Base-by-base conservation (phyloP, 2,329 filamentous ascomycete species). In the Atkinsonella hypoxylon region DNA sequence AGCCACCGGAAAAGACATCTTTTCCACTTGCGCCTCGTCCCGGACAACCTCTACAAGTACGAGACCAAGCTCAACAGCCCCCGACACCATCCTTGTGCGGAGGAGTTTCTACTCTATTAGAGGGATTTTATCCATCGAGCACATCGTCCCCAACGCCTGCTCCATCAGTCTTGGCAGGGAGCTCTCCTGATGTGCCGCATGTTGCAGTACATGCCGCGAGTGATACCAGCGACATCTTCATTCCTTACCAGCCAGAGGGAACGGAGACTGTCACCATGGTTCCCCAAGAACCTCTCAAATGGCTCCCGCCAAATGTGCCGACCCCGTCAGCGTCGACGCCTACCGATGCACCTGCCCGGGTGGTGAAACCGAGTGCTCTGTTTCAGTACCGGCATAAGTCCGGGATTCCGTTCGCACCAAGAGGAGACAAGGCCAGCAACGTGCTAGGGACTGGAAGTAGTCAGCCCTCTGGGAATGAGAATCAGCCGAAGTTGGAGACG, bases 211-310 rank as follows among this genome's bases (percentile, higher is more conserved):
- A 64, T 26, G 50, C 58, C 15, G 57, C 54, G 38, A 55, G 52
- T 22, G 59, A 64, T 41, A 43, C 50, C 3, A 47, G 55, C 2
- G 70, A 75, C 47, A 58, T 74, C 20, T 81, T 81, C 53, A 66
- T 81, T 22, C 69, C 70, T 0, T 80, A 79, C 54, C 74, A 80
- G 52, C 76, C 78, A 0, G 71, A 77, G n/a, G 78, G 77, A 0
- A 72, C 75, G 1, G 53, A 64, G 0, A 68, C 76, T 0, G 59
- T 63, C 4, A 48, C 69, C 1, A 54, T 71, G 15, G 57, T 64
- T 7, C 64, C 64, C 32, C 61, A 66, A 31, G 69, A 71, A 53
- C 62, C 68, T 4, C 62, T 79, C 48, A 70, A 69, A 48, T 80
- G 76, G 76, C 64, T 78, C 22, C 72, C 74, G 13, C 74, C 76